Percentiles rank a stretch among this genome's conserved stretches.
Evolutionary conservation across 805 yeast species (phyloP).

Genomic region (Kuraishia cidri): DNA sequence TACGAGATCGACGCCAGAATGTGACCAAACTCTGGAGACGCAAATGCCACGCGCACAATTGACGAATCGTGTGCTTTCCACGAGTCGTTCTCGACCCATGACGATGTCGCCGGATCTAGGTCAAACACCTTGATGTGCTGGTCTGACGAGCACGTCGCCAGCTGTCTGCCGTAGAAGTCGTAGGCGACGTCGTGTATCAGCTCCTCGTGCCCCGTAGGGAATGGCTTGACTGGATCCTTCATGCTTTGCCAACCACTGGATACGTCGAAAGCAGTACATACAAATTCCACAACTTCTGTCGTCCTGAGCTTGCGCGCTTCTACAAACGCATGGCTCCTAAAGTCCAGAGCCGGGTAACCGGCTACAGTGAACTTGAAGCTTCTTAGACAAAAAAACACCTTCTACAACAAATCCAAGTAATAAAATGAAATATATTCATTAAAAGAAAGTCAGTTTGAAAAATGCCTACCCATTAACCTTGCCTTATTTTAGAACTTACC

Average conservation of each 20-base stretch:
- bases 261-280: neutral
- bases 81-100: slow-evolving; percentile 80
- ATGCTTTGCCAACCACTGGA: too few relatives aligned
- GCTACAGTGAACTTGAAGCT: too few relatives aligned
- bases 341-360: too few relatives aligned
- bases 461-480: too few relatives aligned
- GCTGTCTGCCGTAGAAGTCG: slow-evolving; percentile 85
- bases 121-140: slow-evolving; percentile 89
- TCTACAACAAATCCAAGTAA: too few relatives aligned
- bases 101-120: slow-evolving; percentile 50
- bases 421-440: too few relatives aligned
- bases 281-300: too few relatives aligned
- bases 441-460: too few relatives aligned
- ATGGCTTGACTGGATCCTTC: slow-evolving; percentile 47
- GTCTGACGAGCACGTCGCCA: slow-evolving; percentile 94
- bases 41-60: slow-evolving; percentile 80
- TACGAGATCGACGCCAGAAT: slow-evolving; percentile 81
- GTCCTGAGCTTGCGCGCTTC: too few relatives aligned
- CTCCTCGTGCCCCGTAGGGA: slow-evolving; percentile 89
- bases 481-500: too few relatives aligned
- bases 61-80: slow-evolving; percentile 96
- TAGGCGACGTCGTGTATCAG: slow-evolving; percentile 83
- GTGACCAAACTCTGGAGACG: slow-evolving; percentile 90
- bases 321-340: too few relatives aligned
- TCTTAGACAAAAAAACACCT: too few relatives aligned